These are phyloP conservation scores for Delitschia confertaspora DNA, from an alignment of 495 filamentous ascomycete genomes.

Conservation along the genomic window DNA sequence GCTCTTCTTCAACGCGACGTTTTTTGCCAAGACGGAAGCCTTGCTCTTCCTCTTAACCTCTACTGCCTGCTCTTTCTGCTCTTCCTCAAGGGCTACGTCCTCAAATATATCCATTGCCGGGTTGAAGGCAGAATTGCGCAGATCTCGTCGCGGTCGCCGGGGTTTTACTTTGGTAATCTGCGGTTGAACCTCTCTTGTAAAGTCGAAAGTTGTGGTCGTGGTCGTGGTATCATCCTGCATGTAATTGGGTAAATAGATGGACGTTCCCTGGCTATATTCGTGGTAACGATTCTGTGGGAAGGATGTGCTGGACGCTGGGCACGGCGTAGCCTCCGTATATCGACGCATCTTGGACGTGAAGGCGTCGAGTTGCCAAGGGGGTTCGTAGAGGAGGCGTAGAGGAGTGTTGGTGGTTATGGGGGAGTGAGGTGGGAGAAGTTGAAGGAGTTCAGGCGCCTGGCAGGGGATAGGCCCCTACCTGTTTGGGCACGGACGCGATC, in stretches of 20 bases:
- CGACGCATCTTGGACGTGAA: constrained; percentile 14
- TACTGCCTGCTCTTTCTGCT: constrained; percentile 10
- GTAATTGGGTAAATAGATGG: constrained; percentile 20
- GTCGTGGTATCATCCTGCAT: constrained; percentile 18
- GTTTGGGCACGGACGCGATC: too few species aligned
- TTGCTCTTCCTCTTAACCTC: constrained; percentile 6
- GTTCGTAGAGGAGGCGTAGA: too few species aligned
- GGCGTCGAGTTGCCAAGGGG: neutral
- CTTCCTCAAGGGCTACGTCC: constrained; percentile 25
- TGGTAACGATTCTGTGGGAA: constrained; percentile 20
- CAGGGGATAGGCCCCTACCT: too few species aligned
- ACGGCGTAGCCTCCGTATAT: constrained; percentile 24
- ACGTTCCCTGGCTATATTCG: constrained; percentile 13
- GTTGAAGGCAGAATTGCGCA: constrained; percentile 16
- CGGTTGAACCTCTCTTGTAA: constrained; percentile 23
- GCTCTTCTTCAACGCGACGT: constrained; percentile 9
- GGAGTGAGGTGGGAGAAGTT: too few species aligned
- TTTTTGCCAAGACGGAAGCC: constrained; percentile 4
- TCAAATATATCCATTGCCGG: constrained; percentile 25
- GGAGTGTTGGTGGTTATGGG: neutral
- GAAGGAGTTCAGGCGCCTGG: too few species aligned
- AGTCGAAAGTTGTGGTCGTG: constrained; percentile 25
- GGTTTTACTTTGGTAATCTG: constrained; percentile 21
- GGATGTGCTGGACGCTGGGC: constrained; percentile 23
- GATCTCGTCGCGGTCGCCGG: constrained; percentile 10